Conservation (phyloP, 1,284 basidiomycete species). For the Cutaneotrichosporon dermatis region DNA sequence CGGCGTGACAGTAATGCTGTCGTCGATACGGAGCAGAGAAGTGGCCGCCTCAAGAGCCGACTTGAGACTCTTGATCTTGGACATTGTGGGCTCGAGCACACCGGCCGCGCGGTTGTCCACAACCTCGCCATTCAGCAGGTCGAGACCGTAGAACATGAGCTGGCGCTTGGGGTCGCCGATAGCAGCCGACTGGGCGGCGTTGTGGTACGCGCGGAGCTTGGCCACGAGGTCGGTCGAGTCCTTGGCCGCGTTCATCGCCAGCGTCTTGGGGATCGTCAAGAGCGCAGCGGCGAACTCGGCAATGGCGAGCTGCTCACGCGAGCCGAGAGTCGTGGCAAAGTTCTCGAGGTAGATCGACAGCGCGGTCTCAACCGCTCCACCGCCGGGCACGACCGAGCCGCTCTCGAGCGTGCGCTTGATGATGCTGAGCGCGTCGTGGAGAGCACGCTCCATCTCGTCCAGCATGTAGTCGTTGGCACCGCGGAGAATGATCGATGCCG, state of each 20-base stretch:
- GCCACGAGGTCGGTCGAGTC: slow-evolving; percentile 97
- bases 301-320: slow-evolving; percentile 95
- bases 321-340: slow-evolving; percentile 96
- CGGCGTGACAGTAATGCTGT: slow-evolving; percentile 55
- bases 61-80: slow-evolving; percentile 95
- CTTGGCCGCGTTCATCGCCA: slow-evolving; percentile 97
- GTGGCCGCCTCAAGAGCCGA: slow-evolving; percentile 96
- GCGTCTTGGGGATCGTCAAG: slow-evolving; percentile 91
- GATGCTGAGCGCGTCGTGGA: slow-evolving; percentile 92
- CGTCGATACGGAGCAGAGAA: slow-evolving; percentile 90
- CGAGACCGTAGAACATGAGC: slow-evolving; percentile 91
- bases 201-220: slow-evolving; percentile 94
- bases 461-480: slow-evolving; percentile 99
- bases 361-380: slow-evolving; percentile 95
- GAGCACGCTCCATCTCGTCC: slow-evolving; percentile 97
- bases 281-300: slow-evolving; percentile 95
- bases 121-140: slow-evolving; percentile 89
- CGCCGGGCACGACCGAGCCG: slow-evolving; percentile 94
- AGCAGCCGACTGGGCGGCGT: slow-evolving; percentile 88
- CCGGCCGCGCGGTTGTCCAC: slow-evolving; percentile 92
- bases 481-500: slow-evolving; percentile 85
- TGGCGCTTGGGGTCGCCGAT: slow-evolving; percentile 89
- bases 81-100: slow-evolving; percentile 91
- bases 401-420: slow-evolving; percentile 98
- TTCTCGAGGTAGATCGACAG: slow-evolving; percentile 98